Conservation (phyloP, 768 basidiomycete species). For the Russula sp. region DNA sequence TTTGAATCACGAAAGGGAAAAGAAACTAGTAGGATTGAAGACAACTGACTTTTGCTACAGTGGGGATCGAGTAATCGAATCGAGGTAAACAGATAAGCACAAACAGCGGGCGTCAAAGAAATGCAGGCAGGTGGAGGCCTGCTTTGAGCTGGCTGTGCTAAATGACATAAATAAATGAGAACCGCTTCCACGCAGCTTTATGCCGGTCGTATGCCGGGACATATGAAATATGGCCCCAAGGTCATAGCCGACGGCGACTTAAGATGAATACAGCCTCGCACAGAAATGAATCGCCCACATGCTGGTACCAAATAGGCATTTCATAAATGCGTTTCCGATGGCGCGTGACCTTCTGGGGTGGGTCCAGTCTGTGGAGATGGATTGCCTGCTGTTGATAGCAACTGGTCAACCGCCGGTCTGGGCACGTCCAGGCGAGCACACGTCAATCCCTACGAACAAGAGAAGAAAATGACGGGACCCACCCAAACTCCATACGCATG, state of each 20-base stretch:
- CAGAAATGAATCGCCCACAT: slow-evolving; percentile 1
- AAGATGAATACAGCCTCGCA: slow-evolving; percentile 2
- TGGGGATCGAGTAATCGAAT: slow-evolving; percentile 16
- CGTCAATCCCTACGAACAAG: neutral
- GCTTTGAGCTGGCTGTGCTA: slow-evolving; percentile 11
- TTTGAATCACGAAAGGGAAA: slow-evolving; percentile 6
- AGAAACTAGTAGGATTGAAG: slow-evolving; percentile 14
- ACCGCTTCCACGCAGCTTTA: slow-evolving; percentile 6
- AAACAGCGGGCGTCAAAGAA: neutral
- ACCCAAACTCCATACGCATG: slow-evolving; percentile 29
- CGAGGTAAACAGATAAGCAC: slow-evolving; percentile 12
- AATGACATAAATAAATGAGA: slow-evolving; percentile 10
- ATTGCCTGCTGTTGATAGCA: slow-evolving; percentile 14
- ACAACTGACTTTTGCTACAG: slow-evolving; percentile 16
- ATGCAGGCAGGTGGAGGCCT: neutral
- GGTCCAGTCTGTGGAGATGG: slow-evolving; percentile 13
- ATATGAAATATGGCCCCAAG: slow-evolving; percentile 1
- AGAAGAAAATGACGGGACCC: neutral
- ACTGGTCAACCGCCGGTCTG: slow-evolving; percentile 22
- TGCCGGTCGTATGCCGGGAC: slow-evolving; percentile 4
- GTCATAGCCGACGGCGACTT: neutral
- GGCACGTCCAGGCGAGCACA: neutral
- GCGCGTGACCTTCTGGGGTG: slow-evolving; percentile 19
- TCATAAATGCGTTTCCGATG: slow-evolving; percentile 18
- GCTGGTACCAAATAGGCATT: neutral